phyloP scores from a whole-genome alignment of 352 stramenopile species.

The Globisporangium echinulatum region DNA sequence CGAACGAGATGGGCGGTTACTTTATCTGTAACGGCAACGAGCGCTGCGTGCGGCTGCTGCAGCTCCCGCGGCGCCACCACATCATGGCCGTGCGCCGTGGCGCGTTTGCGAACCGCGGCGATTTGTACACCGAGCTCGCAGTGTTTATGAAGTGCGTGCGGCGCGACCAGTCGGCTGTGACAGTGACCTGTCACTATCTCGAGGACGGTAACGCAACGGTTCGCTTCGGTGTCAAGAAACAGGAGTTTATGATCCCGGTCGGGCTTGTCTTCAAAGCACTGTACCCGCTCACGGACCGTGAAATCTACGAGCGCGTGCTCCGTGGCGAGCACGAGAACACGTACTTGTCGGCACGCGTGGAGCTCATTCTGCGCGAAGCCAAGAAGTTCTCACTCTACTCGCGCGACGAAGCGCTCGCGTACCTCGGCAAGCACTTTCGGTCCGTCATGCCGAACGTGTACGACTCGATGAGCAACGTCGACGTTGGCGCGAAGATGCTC shows the following conservation, averaged over 20 bases:
- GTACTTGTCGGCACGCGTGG: constrained; percentile 94
- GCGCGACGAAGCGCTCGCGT: constrained; percentile 86
- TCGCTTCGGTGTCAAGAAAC: constrained; percentile 95
- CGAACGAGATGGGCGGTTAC: constrained; percentile 98
- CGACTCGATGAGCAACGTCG: constrained; percentile 83
- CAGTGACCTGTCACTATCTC: constrained; percentile 98
- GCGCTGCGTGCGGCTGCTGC: constrained; percentile 95
- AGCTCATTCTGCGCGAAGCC: constrained; percentile 96
- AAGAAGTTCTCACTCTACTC: constrained; percentile 91
- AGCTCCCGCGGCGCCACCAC: constrained; percentile 89
- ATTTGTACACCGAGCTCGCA: constrained; percentile 95
- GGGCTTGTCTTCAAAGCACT: constrained; percentile 97
- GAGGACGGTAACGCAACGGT: constrained; percentile 95
- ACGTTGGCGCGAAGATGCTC: constrained; percentile 87
- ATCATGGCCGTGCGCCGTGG: constrained; percentile 93
- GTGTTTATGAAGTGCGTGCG: constrained; percentile 96
- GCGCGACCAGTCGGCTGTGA: constrained; percentile 94
- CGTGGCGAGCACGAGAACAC: constrained; percentile 94
- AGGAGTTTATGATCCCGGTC: constrained; percentile 98
- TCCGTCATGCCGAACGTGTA: constrained; percentile 83
- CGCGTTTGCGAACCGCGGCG: constrained; percentile 97
- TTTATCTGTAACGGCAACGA: constrained; percentile 99
- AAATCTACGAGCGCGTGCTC: constrained; percentile 97
- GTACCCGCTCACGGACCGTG: constrained; percentile 85
- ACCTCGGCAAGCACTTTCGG: constrained; percentile 96